Evolutionary conservation across 73 alveolate genomes (phyloP).

Genomic region (Paramecium biaurelia): DNA sequence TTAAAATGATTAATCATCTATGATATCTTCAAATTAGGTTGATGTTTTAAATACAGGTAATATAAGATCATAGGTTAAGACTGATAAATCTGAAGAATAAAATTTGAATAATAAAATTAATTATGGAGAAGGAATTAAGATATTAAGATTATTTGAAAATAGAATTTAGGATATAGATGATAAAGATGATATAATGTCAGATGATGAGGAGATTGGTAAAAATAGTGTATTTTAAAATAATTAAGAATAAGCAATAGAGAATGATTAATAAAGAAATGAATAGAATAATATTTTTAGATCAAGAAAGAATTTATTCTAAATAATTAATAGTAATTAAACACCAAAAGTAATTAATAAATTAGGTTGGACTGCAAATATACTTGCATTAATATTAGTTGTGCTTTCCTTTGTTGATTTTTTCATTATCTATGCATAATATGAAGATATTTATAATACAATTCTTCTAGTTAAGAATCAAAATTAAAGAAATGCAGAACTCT

Average conservation of each 20-base stretch:
- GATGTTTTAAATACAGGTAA: not conserved
- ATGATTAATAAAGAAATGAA: not conserved
- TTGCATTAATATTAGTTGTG: not conserved
- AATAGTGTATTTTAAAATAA: slow-evolving; percentile 37
- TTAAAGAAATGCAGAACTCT: not conserved
- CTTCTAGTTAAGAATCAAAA: not conserved
- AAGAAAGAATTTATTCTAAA: not conserved
- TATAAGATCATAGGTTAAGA: not conserved
- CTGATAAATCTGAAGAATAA: not conserved
- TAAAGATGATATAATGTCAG: not conserved
- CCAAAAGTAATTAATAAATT: not conserved
- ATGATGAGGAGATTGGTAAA: not conserved
- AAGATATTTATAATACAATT: not conserved
- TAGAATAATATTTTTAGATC: not conserved
- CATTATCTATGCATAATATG: not conserved
- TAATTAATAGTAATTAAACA: not conserved
- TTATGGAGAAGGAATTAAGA: slow-evolving; percentile 31
- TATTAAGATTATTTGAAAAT: not conserved
- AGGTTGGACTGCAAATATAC: not conserved
- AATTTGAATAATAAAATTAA: not conserved
- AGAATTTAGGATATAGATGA: slow-evolving; percentile 37
- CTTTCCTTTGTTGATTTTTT: slow-evolving; percentile 8
- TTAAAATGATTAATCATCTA: slow-evolving; percentile 26
- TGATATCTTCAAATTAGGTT: slow-evolving; percentile 5
- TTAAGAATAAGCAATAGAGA: not conserved